Base-by-base conservation (phyloP, 805 yeast genomes). In the Candida patagonica region DNA sequence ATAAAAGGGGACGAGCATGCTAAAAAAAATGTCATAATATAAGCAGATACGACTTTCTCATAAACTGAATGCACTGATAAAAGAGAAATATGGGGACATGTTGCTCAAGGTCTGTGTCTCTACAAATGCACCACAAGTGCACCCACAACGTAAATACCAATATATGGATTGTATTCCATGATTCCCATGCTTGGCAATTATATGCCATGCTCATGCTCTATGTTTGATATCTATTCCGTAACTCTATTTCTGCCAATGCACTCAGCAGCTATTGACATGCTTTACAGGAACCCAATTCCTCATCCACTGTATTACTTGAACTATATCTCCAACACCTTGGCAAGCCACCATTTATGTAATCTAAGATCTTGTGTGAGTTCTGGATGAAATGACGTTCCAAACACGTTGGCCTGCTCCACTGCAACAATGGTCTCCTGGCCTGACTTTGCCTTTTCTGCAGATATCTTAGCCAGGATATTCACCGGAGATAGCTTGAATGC, bases 361-460 rank as follows among this genome's bases (percentile, higher is more conserved):
- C 80, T 60, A 31, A 55, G 50, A 47, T 79, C 85, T 10, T 55
- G 59, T 1, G 78, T 60, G 26, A 83, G 65, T 57, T 83, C 94
- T 0, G 94, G 94, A 55, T 83, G 94, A 57, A 83, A 83, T 1
- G 86, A 76, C 1, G 88, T 82, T 2, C 86, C 89, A 37, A 82
- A 56, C 25, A 74, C 63, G 27, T 67, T 67, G 0, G 80, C 83
- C 54, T 82, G 87, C 50, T 74, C 66, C 5, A 81, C 86, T 0
- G 88, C 92, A 2, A 83, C 89, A 25, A 82, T 68, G 27, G 73
- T 57, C 1, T 55, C 61, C 12, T 36, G 34, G n/a, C 44, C 41
- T 23, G 16, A 20, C 15, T 23, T 20, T 4, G 37, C 47, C 36
- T 35, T 25, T 13, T 40, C 33, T 22, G 37, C 26, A 52, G 41